A percentile compares a stretch with the other conserved stretches of the same genome.
These are phyloP conservation scores for Lathyrus sativus DNA, from an alignment of 306 rosid genomes.

Conservation along the genomic window DNA sequence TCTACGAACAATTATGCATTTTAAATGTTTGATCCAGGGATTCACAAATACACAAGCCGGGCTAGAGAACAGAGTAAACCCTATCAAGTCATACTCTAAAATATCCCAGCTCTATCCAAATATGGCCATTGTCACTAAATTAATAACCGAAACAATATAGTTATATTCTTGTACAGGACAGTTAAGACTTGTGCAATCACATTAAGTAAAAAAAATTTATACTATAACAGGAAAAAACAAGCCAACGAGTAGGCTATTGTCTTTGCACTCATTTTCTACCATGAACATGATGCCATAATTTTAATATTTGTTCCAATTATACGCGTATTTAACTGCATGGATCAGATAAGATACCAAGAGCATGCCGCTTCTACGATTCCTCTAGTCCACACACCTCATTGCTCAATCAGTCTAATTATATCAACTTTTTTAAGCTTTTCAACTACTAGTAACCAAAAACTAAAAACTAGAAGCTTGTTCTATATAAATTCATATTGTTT, in stretches of 20 bases:
- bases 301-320: constrained; percentile 11
- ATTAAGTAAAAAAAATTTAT: background rate
- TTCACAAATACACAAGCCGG: constrained; percentile 13
- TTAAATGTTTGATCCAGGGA: constrained; percentile 15
- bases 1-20: constrained; percentile 19
- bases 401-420: constrained; percentile 11
- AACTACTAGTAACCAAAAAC: background rate
- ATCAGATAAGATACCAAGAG: background rate
- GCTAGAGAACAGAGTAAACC: constrained; percentile 28
- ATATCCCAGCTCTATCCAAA: background rate
- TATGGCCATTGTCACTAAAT: background rate
- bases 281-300: constrained; percentile 22
- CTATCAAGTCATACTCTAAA: constrained; percentile 19
- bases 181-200: constrained; percentile 14
- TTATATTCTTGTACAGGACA: background rate
- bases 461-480: constrained; percentile 22
- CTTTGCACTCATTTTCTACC: constrained; percentile 15
- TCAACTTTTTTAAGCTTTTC: background rate
- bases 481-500: constrained; percentile 3
- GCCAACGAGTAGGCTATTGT: constrained; percentile 20
- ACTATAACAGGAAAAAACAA: constrained; percentile 3
- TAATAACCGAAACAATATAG: constrained; percentile 12
- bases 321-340: background rate
- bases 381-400: background rate
- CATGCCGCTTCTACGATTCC: constrained; percentile 25